Evolutionary conservation across 2,329 filamentous ascomycete species (phyloP).

Genomic region (Cladobotryum protrusum): DNA sequence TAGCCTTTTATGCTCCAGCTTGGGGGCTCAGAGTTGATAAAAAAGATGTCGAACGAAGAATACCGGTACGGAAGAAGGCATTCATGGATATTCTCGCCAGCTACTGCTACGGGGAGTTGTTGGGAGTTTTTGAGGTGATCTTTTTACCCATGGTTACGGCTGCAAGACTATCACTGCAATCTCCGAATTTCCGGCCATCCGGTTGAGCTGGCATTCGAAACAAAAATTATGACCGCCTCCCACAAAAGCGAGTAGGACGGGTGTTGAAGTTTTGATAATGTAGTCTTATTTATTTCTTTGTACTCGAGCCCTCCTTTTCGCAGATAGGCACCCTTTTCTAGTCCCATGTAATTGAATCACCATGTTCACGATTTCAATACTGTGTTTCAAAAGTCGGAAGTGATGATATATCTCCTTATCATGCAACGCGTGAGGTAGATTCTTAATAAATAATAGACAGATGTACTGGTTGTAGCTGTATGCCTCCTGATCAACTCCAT

Average conservation of each 20-base stretch:
- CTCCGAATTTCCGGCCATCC: constrained; percentile 19
- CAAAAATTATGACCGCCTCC: constrained; percentile 10
- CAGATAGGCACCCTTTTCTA: constrained; percentile 33
- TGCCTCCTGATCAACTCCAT: neutral
- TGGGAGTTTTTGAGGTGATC: constrained; percentile 2
- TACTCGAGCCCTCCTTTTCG: constrained; percentile 26
- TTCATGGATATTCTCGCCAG: constrained; percentile 26
- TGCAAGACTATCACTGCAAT: constrained; percentile 23
- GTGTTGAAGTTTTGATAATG: constrained; percentile 28
- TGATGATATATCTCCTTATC: neutral
- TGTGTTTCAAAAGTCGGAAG: no score
- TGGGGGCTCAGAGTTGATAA: constrained; percentile 30
- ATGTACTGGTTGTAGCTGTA: no score
- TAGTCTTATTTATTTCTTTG: constrained; percentile 29
- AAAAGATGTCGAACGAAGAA: constrained; percentile 23
- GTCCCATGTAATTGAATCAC: constrained; percentile 42
- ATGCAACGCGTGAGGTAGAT: neutral
- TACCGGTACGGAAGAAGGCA: constrained; percentile 22
- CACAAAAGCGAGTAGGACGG: constrained; percentile 13
- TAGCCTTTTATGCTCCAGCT: constrained; percentile 21
- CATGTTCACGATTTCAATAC: constrained; percentile 23
- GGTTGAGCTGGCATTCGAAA: constrained; percentile 19
- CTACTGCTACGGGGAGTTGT: constrained; percentile 12
- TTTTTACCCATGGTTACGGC: constrained; percentile 15
- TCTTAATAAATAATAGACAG: no score